Conservation (phyloP, 2,329 filamentous ascomycete genomes). For the Amylocarpus encephaloides region DNA sequence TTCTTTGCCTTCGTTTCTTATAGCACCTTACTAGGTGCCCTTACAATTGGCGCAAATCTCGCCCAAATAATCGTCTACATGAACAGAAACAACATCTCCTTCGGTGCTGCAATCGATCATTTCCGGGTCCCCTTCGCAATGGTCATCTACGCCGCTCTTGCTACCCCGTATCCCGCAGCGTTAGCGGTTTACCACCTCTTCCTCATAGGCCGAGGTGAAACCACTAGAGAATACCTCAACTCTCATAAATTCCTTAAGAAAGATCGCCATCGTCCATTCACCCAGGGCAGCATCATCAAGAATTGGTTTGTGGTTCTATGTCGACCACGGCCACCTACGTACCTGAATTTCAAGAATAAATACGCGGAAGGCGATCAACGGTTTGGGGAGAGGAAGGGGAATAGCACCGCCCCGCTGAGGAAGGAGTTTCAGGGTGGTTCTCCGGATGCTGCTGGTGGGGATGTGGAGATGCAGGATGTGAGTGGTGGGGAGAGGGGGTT, state of each 20-base stretch:
- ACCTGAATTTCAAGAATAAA: conserved; percentile 74
- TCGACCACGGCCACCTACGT: conserved; percentile 79
- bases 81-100: conserved; percentile 55
- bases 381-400: conserved; percentile 55
- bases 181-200: conserved; percentile 87
- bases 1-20: conserved; percentile 89
- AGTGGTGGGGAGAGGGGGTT: neutral
- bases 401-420: conserved; percentile 41
- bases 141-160: conserved; percentile 73
- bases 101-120: conserved; percentile 59
- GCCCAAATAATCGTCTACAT: conserved; percentile 73
- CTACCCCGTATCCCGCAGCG: conserved; percentile 72
- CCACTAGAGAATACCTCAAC: conserved; percentile 92
- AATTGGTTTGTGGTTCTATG: conserved; percentile 80
- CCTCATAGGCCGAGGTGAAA: conserved; percentile 84
- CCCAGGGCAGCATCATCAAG: conserved; percentile 63
- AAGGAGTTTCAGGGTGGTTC: conserved; percentile 47
- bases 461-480: conserved; percentile 58
- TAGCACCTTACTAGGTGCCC: conserved; percentile 69
- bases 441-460: conserved; percentile 47
- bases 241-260: conserved; percentile 91
- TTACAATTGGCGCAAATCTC: conserved; percentile 71
- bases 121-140: conserved; percentile 82
- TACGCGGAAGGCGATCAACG: conserved; percentile 81
- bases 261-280: conserved; percentile 87